Evolutionary conservation across 345 rosid species (phyloP).

Genomic region (Cardamine chenopodiifolia): DNA sequence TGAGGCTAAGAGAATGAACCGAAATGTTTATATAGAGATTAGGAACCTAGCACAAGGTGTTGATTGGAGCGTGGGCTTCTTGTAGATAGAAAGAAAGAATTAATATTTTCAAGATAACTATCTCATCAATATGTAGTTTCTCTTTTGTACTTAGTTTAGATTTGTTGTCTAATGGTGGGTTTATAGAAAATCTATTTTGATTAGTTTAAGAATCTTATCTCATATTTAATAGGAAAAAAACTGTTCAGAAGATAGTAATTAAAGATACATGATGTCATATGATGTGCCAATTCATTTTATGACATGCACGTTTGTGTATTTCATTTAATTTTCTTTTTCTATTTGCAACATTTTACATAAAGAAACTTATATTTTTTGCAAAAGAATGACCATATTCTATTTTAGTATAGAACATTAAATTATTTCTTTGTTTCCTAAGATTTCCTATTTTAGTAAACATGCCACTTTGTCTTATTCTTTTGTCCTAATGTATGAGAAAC

Average conservation of each 20-base stretch:
- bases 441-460: too few species aligned
- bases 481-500: too few species aligned
- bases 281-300: neutral
- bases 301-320: constrained; percentile 1
- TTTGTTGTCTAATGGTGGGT: neutral
- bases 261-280: neutral
- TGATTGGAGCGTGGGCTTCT: neutral
- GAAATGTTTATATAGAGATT: constrained; percentile 41
- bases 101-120: neutral
- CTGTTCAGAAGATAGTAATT: neutral
- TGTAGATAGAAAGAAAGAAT: neutral
- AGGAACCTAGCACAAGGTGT: neutral
- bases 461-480: neutral
- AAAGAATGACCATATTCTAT: neutral
- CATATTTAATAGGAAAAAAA: too few species aligned
- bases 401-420: neutral
- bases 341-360: neutral
- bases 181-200: neutral
- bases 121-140: neutral
- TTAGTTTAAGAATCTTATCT: neutral
- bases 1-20: rapidly evolving
- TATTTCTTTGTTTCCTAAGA: neutral
- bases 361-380: neutral
- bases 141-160: neutral
- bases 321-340: neutral